Evolutionary conservation across 2,329 filamentous ascomycete genomes (phyloP).

Genomic region (Trichoderma polysporum): DNA sequence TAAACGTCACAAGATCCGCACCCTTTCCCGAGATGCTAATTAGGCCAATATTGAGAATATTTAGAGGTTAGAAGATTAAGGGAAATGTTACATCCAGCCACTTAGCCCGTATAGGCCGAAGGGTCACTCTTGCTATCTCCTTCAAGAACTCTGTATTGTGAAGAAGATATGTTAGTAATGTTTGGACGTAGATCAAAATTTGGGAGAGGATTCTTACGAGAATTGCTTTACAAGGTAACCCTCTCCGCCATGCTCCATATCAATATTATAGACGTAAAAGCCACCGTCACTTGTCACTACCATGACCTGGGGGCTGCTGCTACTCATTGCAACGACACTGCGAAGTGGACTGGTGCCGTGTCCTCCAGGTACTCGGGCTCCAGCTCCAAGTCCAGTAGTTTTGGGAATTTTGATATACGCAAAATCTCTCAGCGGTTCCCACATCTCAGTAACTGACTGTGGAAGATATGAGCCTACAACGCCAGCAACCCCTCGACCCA

Average conservation of each 20-base stretch:
- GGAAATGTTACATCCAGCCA: neutral
- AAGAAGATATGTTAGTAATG: neutral
- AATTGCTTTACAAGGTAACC: conserved; percentile 89
- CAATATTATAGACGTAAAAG: conserved; percentile 93
- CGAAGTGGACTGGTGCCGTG: conserved; percentile 56
- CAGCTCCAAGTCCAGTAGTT: conserved; percentile 30
- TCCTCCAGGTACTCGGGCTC: conserved; percentile 32
- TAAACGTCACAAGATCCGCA: neutral
- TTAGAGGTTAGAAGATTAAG: neutral
- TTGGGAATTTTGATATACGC: conserved; percentile 93
- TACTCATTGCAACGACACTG: conserved; percentile 97
- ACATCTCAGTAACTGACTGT: conserved; percentile 93
- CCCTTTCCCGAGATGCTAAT: neutral
- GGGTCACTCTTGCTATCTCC: conserved; percentile 54
- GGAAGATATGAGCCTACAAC: conserved; percentile 91
- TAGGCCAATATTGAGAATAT: neutral
- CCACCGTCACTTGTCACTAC: conserved; percentile 94
- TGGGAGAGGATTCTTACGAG: conserved; percentile 62
- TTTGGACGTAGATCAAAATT: neutral
- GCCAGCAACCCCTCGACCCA: conserved; percentile 83
- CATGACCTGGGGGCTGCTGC: conserved; percentile 93
- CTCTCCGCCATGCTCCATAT: conserved; percentile 92
- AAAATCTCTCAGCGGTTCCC: conserved; percentile 93
- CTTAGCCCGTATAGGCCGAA: conserved; percentile 43
- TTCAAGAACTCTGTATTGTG: conserved; percentile 48